Percentiles rank a stretch among this genome's conserved stretches.
Conservation (phyloP, 2,329 filamentous ascomycete genomes). For the Botrytis paeoniae region DNA sequence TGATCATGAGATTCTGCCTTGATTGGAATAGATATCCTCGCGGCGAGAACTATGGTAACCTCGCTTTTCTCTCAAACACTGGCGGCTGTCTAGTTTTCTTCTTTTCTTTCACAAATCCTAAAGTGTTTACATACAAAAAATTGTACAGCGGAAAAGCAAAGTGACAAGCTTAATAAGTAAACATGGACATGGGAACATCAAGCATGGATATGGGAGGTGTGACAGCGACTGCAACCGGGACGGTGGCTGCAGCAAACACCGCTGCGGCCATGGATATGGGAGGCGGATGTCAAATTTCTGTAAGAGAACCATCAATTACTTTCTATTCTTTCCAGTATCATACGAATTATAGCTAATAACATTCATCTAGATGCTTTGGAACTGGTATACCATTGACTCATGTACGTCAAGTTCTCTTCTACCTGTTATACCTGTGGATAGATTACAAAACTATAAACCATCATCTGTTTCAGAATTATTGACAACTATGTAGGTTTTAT, state of each 20-base stretch:
- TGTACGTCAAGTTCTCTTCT: not conserved
- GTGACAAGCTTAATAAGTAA: not conserved
- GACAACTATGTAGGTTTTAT: not conserved
- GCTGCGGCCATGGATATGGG: not conserved
- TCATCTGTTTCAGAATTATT: not conserved
- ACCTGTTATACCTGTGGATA: not conserved
- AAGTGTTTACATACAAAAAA: not conserved
- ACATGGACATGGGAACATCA: not conserved
- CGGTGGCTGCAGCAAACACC: not conserved
- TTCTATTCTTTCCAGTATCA: not conserved
- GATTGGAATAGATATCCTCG: not conserved
- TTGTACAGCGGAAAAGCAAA: not conserved
- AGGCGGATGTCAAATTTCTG: not conserved
- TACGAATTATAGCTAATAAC: not conserved
- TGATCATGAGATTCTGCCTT: not conserved
- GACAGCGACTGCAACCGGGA: not conserved
- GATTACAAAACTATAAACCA: not conserved
- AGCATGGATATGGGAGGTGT: not conserved
- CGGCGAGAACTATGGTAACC: not conserved
- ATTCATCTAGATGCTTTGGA: not conserved
- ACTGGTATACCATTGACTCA: not conserved
- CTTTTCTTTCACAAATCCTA: not conserved
- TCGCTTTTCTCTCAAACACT: not conserved
- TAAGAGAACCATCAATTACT: not conserved
- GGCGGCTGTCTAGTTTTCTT: not conserved